Evolutionary conservation across 2,329 filamentous ascomycete genomes (phyloP).

Genomic region (Metarhizium album): DNA sequence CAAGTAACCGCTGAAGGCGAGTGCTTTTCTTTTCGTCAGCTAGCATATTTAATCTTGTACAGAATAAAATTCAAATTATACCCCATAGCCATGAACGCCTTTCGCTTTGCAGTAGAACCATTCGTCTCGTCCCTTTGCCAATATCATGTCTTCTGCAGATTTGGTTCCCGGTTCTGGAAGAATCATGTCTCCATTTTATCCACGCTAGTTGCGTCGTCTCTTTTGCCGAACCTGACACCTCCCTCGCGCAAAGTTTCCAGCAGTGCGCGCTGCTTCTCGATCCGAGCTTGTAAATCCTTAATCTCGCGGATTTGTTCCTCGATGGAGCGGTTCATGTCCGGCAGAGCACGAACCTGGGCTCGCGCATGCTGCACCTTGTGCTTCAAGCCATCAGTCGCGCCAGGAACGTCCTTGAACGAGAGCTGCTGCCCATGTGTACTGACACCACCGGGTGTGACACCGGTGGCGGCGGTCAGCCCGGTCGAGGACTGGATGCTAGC

Average conservation of each 20-base stretch:
- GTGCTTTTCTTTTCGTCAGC: not conserved
- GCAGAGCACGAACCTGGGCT: slow-evolving; percentile 51
- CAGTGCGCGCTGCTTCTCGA: slow-evolving; percentile 49
- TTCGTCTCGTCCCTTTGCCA: not conserved
- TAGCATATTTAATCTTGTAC: not conserved
- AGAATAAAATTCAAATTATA: not conserved
- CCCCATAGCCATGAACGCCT: slow-evolving; percentile 7
- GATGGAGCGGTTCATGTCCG: slow-evolving; percentile 57
- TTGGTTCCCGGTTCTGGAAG: not conserved
- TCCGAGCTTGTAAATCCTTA: slow-evolving; percentile 49
- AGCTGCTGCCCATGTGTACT: slow-evolving; percentile 26
- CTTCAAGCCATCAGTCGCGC: slow-evolving; percentile 68
- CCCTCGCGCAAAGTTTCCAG: slow-evolving; percentile 43
- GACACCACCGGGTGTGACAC: slow-evolving; percentile 25
- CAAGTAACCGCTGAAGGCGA: not conserved
- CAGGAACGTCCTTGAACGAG: slow-evolving; percentile 63
- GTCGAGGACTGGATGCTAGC: slow-evolving; percentile 31
- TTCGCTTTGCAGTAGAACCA: slow-evolving; percentile 1
- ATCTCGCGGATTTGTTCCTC: slow-evolving; percentile 66
- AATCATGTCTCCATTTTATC: slow-evolving; percentile 30
- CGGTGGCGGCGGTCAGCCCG: slow-evolving; percentile 27
- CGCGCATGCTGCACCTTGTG: slow-evolving; percentile 75
- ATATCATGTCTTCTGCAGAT: not conserved
- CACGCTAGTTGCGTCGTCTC: slow-evolving; percentile 18
- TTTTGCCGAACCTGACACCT: slow-evolving; percentile 22